Conservation (phyloP, 2,329 filamentous ascomycete genomes). For the Beauveria asiatica region DNA sequence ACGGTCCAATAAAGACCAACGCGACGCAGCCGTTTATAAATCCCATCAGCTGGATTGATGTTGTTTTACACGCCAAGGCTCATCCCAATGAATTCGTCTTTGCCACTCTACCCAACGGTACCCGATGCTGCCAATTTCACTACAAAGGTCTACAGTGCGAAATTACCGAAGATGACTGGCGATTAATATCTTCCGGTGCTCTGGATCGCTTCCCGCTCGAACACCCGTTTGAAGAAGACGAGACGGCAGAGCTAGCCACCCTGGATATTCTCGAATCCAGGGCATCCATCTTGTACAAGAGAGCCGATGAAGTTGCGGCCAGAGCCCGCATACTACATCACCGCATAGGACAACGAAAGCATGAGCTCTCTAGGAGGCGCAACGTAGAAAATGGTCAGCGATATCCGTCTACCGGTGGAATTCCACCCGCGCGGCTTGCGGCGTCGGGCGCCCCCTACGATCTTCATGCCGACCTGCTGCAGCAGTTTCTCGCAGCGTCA, state of each 20-base stretch:
- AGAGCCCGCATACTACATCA: conserved; percentile 70
- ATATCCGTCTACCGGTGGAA: conserved; percentile 24
- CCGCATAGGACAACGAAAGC: conserved; percentile 41
- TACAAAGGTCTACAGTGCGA: conserved; percentile 75
- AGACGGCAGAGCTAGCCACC: conserved; percentile 75
- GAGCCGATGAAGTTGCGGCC: conserved; percentile 62
- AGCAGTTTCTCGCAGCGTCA: conserved; percentile 36
- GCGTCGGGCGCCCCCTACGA: conserved; percentile 31
- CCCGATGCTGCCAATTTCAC: conserved; percentile 70
- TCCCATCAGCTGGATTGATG: conserved; percentile 71
- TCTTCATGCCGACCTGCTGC: conserved; percentile 46
- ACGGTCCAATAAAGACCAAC: conserved; percentile 58
- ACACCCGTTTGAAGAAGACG: conserved; percentile 76
- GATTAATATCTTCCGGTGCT: conserved; percentile 73
- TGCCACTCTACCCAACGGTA: conserved; percentile 58
- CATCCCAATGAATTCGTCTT: conserved; percentile 73
- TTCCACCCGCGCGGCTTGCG: conserved; percentile 13
- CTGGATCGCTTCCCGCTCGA: conserved; percentile 71
- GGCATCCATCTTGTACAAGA: conserved; percentile 66
- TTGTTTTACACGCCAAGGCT: conserved; percentile 74
- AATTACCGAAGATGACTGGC: conserved; percentile 80
- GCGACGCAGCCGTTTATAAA: conserved; percentile 49
- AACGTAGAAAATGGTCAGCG: conserved; percentile 23
- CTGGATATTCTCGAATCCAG: conserved; percentile 77
- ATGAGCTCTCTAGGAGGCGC: conserved; percentile 23